phyloP scores from a whole-genome alignment of 2,329 filamentous ascomycete genomes.

The Chrysosporium queenslandicum region DNA sequence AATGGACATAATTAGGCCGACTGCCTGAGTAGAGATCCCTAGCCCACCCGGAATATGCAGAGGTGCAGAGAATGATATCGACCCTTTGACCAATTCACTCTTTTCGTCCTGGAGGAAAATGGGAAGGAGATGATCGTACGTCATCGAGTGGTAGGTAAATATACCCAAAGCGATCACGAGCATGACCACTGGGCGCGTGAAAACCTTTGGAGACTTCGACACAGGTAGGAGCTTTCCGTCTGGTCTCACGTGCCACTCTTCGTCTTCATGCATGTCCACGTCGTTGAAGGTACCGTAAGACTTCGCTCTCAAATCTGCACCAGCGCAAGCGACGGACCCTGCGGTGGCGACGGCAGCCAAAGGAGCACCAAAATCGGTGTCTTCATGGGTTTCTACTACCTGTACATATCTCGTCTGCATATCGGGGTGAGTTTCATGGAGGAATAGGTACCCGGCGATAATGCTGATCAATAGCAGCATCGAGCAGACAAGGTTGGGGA shows the following conservation, averaged over 20 bases:
- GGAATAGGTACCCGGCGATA: constrained; percentile 63
- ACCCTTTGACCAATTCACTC: constrained; percentile 24
- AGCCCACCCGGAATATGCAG: constrained; percentile 55
- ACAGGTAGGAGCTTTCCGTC: constrained; percentile 28
- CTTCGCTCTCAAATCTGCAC: constrained; percentile 64
- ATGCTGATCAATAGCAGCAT: constrained; percentile 67
- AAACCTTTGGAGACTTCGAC: constrained; percentile 37
- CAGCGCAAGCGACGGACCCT: constrained; percentile 61
- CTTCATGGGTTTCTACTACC: constrained; percentile 50
- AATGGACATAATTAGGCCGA: constrained; percentile 58
- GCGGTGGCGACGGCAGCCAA: constrained; percentile 59
- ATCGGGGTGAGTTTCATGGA: constrained; percentile 83
- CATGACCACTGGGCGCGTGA: constrained; percentile 58
- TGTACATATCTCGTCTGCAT: constrained; percentile 47
- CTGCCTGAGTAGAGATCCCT: constrained; percentile 55
- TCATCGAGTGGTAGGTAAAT: constrained; percentile 93
- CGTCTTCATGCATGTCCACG: constrained; percentile 45
- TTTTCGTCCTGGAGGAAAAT: constrained; percentile 77
- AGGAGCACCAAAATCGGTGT: constrained; percentile 14
- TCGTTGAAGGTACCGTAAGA: constrained; percentile 65
- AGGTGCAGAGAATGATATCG: constrained; percentile 33
- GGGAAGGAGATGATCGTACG: constrained; percentile 80
- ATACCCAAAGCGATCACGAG: constrained; percentile 75
- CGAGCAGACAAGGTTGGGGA: constrained; percentile 82
- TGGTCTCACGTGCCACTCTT: constrained; percentile 39